phyloP scores from a whole-genome alignment of 352 stramenopile species.

The Pythium apleroticum region DNA sequence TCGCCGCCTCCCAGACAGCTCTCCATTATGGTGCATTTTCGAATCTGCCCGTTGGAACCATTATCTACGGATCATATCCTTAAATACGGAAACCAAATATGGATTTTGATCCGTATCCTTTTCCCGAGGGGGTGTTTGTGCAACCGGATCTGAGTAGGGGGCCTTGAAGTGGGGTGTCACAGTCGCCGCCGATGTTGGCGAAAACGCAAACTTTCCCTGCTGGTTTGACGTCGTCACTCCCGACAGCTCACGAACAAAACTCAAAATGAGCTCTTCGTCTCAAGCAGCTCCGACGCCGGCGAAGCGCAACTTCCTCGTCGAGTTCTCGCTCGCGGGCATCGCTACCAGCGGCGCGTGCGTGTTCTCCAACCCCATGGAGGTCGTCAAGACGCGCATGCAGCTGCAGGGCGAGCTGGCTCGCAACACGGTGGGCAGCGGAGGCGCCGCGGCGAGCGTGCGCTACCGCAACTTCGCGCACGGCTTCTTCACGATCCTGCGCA shows the following conservation, averaged over 20 bases:
- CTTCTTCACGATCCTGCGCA: slow-evolving; percentile 82
- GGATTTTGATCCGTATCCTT: neutral
- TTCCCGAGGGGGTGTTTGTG: slow-evolving; percentile 8
- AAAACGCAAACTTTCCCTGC: neutral
- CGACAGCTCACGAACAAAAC: neutral
- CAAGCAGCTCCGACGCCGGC: neutral
- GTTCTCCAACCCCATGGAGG: slow-evolving; percentile 89
- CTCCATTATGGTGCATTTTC: neutral
- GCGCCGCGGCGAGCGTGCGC: slow-evolving; percentile 39
- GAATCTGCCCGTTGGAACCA: neutral
- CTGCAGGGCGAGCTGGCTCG: slow-evolving; percentile 79
- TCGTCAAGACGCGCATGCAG: slow-evolving; percentile 90
- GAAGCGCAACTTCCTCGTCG: slow-evolving; percentile 58
- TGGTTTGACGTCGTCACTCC: slow-evolving; percentile 6
- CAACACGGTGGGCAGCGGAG: slow-evolving; percentile 34
- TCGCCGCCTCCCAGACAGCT: neutral
- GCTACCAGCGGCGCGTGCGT: slow-evolving; percentile 70
- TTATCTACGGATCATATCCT: neutral
- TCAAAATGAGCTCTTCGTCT: neutral
- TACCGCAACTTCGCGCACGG: slow-evolving; percentile 87
- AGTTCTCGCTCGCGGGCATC: slow-evolving; percentile 67
- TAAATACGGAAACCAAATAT: neutral
- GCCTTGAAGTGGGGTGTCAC: slow-evolving; percentile 1
- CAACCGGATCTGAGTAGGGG: slow-evolving; percentile 1
- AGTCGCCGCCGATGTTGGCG: neutral